Evolutionary conservation across 352 stramenopile genomes (phyloP).

Genomic region (Globisporangium alternatum): DNA sequence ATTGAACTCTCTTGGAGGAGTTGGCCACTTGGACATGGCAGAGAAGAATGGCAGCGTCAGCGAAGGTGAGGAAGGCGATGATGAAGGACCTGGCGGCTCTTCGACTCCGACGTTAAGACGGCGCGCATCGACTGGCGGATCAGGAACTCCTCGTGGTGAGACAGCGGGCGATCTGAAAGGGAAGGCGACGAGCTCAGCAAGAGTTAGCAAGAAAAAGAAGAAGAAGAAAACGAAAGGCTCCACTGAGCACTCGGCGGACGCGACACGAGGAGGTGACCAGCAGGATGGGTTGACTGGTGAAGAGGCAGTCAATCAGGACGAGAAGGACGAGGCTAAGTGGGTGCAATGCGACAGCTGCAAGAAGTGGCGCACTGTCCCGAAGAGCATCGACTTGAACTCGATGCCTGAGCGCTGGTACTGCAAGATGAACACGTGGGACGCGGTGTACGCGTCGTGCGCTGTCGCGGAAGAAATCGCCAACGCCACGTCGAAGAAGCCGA

Average conservation of each 20-base stretch:
- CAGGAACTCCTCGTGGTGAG: slow-evolving; percentile 8
- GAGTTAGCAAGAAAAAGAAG: slow-evolving; percentile 51
- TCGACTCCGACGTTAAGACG: slow-evolving; percentile 25
- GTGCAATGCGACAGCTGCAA: slow-evolving; percentile 95
- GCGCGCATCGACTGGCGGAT: slow-evolving; percentile 6
- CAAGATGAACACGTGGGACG: slow-evolving; percentile 93
- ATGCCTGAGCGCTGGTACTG: slow-evolving; percentile 97
- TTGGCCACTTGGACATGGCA: no score
- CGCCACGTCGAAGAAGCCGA: slow-evolving; percentile 16
- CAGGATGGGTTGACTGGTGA: slow-evolving; percentile 20
- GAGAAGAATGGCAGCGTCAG: slow-evolving; percentile 24
- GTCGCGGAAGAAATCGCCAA: slow-evolving; percentile 86
- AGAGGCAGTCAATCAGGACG: slow-evolving; percentile 23
- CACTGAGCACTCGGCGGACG: slow-evolving; percentile 4
- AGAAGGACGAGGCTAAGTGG: slow-evolving; percentile 85
- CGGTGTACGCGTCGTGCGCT: slow-evolving; percentile 79
- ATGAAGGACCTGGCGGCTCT: slow-evolving; percentile 31
- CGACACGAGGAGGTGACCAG: slow-evolving; percentile 17
- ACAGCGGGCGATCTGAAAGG: slow-evolving; percentile 7
- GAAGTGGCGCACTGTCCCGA: slow-evolving; percentile 94
- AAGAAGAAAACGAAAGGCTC: slow-evolving; percentile 47
- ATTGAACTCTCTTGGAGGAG: neutral
- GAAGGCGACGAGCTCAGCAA: neutral
- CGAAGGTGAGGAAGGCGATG: slow-evolving; percentile 47
- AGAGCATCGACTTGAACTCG: slow-evolving; percentile 80